A percentile compares a stretch with the other conserved stretches of the same genome.
These are phyloP conservation scores for Claviceps spartinae DNA, from an alignment of 2,329 filamentous ascomycete genomes.

Conservation along the genomic window DNA sequence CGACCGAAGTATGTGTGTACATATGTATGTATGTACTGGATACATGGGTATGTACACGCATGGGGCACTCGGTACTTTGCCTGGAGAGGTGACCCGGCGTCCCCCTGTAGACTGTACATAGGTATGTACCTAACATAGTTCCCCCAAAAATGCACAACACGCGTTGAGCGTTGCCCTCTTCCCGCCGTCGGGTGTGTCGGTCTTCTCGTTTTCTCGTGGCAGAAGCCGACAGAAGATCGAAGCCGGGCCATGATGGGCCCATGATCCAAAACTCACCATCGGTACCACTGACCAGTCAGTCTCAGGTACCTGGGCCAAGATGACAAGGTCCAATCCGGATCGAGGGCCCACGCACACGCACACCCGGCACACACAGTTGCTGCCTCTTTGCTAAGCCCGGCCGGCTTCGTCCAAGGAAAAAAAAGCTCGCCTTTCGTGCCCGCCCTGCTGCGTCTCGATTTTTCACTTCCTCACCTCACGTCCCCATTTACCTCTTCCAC, in stretches of 20 bases:
- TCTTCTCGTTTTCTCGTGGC: not conserved
- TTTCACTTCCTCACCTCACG: conserved; percentile 15
- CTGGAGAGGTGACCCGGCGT: too few species aligned
- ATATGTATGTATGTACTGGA: too few species aligned
- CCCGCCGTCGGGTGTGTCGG: not conserved
- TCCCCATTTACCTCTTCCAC: conserved; percentile 24
- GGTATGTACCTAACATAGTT: too few species aligned
- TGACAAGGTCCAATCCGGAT: not conserved
- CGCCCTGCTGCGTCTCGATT: conserved; percentile 20
- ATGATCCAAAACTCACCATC: too few species aligned
- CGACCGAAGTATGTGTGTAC: not conserved
- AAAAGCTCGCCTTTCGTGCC: conserved; percentile 22
- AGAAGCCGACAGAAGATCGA: conserved; percentile 1
- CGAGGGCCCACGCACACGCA: not conserved
- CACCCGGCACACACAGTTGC: not conserved
- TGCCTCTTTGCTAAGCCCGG: not conserved
- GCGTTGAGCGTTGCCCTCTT: not conserved
- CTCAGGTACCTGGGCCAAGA: too few species aligned
- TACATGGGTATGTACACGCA: too few species aligned
- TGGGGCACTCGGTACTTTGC: too few species aligned
- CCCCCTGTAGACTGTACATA: too few species aligned
- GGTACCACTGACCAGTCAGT: too few species aligned
- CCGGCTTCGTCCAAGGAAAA: conserved; percentile 9
- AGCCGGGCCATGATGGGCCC: not conserved
- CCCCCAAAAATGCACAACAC: too few species aligned